These are phyloP conservation scores for Hypoxylon sp. DNA, from an alignment of 2,329 filamentous ascomycete genomes.

Conservation along the genomic window DNA sequence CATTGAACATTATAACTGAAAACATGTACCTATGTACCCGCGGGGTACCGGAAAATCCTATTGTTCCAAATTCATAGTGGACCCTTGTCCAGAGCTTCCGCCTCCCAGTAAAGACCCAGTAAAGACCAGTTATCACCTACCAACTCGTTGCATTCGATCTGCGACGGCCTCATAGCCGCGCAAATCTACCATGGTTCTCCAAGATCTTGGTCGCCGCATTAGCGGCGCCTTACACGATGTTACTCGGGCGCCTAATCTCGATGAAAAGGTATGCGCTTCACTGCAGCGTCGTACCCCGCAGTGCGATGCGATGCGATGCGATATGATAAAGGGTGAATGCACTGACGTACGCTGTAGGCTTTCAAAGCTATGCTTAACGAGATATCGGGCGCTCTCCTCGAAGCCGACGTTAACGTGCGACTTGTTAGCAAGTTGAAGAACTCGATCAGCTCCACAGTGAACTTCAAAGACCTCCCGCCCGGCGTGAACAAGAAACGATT, in stretches of 20 bases:
- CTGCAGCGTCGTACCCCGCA: conserved; percentile 22
- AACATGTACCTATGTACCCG: background rate
- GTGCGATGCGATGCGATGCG: conserved; percentile 22
- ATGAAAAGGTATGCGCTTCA: conserved; percentile 82
- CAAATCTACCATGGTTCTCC: conserved; percentile 83
- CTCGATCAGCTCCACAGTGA: conserved; percentile 90
- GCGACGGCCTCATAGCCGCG: conserved; percentile 32
- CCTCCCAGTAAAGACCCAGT: background rate
- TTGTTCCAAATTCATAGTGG: conserved; percentile 14
- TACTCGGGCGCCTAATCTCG: conserved; percentile 90
- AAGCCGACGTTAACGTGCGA: conserved; percentile 96
- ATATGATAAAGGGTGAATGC: conserved; percentile 13
- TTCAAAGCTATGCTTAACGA: conserved; percentile 99
- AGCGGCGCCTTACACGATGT: conserved; percentile 96
- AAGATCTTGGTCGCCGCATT: conserved; percentile 98
- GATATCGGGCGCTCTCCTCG: conserved; percentile 93
- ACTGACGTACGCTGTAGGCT: conserved; percentile 70
- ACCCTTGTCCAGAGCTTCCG: conserved; percentile 1
- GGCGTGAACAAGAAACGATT: conserved; percentile 98
- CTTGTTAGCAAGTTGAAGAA: conserved; percentile 92
- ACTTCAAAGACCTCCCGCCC: conserved; percentile 92
- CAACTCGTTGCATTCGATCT: background rate
- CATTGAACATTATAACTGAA: too few species aligned
- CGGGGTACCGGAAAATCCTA: conserved; percentile 25
- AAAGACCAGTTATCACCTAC: conserved; percentile 11